Base-by-base conservation (phyloP, 2,329 filamentous ascomycete genomes). In the Beauveria rudraprayagi region DNA sequence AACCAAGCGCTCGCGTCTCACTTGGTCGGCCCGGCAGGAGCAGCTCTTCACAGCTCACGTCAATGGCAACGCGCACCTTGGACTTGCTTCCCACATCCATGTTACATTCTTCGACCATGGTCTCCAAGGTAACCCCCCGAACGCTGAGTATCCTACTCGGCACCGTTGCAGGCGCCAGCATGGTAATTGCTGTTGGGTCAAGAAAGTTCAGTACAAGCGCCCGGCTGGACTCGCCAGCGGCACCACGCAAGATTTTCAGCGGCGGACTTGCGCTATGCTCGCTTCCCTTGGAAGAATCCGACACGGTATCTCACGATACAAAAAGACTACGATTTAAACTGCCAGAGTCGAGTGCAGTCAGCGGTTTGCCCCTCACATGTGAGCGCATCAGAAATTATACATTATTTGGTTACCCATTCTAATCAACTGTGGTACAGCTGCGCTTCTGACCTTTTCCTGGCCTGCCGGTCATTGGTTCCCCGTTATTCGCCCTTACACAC, bases 221-320 rank as follows among this genome's bases (percentile, higher is more conserved):
- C 17, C 41, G 41, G 10, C 19, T 47, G 5, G 47, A 50, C 9
- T 50, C 47, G 22, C 24, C 47, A 30, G 26, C 47, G 10, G 6
- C 47, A 30, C 16, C 47, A 8, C 24, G 28, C 8, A 50, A 51
- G 17, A 16, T 47, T 10, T 44, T 56, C 30, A 24, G 83, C 1
- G 34, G 34, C 3, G 51, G 51, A 14, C 51, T 3, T 14, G 51
- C 51, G 5, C 14, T 54, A 9, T n/a, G 26, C 3, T 54, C 30
- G 6, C 51, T 54, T 6, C n/a, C 19, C 10, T 22, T 54, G 34
- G 51, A 54, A 16, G 22, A 24, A n/a, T 22, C 19, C 17, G 19
- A 26, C 3, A 8, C 5, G 3, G 51, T 54, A 19, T 41, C 40
- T 40, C 51, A 43, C 19, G 41, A 54, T 16, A 54, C 51, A 7